These are phyloP conservation scores for Dioszegia crocea DNA, from an alignment of 768 basidiomycete species.

Conservation along the genomic window DNA sequence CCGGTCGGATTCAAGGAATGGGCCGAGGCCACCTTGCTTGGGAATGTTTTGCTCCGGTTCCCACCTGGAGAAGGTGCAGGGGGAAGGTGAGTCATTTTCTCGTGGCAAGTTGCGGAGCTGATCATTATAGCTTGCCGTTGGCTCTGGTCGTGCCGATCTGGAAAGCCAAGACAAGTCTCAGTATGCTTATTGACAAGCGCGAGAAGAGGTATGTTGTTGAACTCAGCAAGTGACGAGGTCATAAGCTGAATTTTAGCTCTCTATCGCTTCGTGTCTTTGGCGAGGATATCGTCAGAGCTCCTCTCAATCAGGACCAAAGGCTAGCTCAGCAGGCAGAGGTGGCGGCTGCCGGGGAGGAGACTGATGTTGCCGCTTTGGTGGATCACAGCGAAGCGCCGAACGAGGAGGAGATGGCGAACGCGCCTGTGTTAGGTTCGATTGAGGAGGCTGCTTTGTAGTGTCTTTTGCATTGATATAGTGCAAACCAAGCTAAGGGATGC, in stretches of 20 bases:
- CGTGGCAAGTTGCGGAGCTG: neutral
- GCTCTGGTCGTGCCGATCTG: conserved; percentile 89
- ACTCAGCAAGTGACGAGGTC: no score
- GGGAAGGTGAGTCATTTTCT: conserved; percentile 54
- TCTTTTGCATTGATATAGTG: neutral
- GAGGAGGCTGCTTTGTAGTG: conserved; percentile 12
- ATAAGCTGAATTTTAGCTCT: conserved; percentile 58
- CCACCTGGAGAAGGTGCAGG: conserved; percentile 57
- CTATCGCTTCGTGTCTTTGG: conserved; percentile 80
- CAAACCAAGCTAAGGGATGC: no score
- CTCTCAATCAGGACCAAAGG: conserved; percentile 10
- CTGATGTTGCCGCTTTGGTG: neutral
- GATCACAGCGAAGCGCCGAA: conserved; percentile 4
- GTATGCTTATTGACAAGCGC: conserved; percentile 93
- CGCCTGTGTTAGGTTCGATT: conserved; percentile 5
- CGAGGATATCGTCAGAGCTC: conserved; percentile 63
- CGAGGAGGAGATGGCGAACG: conserved; percentile 1
- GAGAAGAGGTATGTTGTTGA: conserved; percentile 69
- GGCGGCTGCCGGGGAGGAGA: neutral
- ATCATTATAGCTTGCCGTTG: conserved; percentile 60
- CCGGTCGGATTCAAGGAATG: conserved; percentile 58
- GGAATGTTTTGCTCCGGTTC: conserved; percentile 61
- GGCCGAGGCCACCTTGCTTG: conserved; percentile 58
- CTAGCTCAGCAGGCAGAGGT: neutral
- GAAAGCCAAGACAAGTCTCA: conserved; percentile 82